Evolutionary conservation across 257 asterid species (phyloP), one percentile per base, ranked within the genome.

Genomic region (Nicotiana tomentosiformis): DNA sequence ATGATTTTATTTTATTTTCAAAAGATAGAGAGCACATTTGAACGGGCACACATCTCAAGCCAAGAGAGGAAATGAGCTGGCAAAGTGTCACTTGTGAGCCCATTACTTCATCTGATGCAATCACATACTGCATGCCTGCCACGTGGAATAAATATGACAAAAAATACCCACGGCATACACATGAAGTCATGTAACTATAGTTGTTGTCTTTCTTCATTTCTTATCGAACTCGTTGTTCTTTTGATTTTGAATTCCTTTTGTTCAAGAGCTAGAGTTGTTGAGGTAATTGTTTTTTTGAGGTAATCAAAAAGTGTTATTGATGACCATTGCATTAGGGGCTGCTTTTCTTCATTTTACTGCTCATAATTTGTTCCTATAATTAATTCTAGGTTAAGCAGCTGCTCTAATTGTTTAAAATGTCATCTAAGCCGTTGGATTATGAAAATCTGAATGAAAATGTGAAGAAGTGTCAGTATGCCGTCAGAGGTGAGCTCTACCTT

Each of bases 401-500:
- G 80, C 37, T 49, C 15, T 43, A 53, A 37, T 60, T 57, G 77
- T 60, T 39, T 80, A 62, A 82, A 86, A 93, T 93, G 97, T 30
- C 95, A 64, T 69, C 91, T 35, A 93, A 88, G 90, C 83, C 98
- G 58, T 67, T 96, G 90, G 97, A 96, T 85, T 95, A 92, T 53
- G 98, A 96, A 69, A 93, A 95, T 83, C 83, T 96, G 95, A 96
- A 95, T 76, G 98, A 94, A 83, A 96, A 96, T 82, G 96, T 96
- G 65, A 94, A 96, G 94, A 94, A 90, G 87, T 94, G 98, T 77
- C 98, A 96, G 83, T 96, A 96, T 86, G 98, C 99, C 61, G 98
- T 96, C 79, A 90, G 99, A 69, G 99, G 99, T 20, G 99, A 96
- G 92, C 94, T 96, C 85, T 96, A 96, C 87, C 99, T 96, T 82